Conservation (phyloP, 805 yeast species). For the Teunomyces atbi region DNA sequence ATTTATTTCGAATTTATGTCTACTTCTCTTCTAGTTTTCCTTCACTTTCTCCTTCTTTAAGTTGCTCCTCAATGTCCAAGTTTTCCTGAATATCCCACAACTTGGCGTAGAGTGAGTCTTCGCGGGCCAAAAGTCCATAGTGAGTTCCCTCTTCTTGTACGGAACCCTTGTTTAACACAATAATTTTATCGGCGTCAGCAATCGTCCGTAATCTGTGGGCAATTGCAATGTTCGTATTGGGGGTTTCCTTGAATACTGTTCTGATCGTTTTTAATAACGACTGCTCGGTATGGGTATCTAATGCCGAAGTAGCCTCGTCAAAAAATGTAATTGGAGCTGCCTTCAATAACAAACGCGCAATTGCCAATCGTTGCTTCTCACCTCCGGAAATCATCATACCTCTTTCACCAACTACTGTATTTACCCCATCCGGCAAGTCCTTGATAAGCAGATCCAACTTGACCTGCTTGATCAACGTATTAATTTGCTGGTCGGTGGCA, state of each 20-base stretch:
- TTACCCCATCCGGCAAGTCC: conserved; percentile 78
- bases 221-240: conserved; percentile 80
- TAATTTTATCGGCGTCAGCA: conserved; percentile 91
- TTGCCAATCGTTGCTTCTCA: conserved; percentile 93
- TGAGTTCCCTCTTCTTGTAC: conserved; percentile 92
- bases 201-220: conserved; percentile 94
- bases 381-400: conserved; percentile 99
- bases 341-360: conserved; percentile 85
- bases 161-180: conserved; percentile 73
- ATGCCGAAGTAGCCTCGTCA: conserved; percentile 95
- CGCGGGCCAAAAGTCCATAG: conserved; percentile 50
- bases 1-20: neutral
- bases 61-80: conserved; percentile 32
- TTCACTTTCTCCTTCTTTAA: conserved; percentile 3
- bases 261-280: conserved; percentile 73
- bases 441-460: conserved; percentile 60
- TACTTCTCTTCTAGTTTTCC: neutral
- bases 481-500: conserved; percentile 72
- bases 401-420: conserved; percentile 91
- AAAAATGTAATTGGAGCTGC: conserved; percentile 87
- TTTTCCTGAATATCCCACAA: conserved; percentile 94
- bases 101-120: conserved; percentile 66
- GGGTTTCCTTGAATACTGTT: conserved; percentile 50
- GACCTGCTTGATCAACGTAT: conserved; percentile 63
- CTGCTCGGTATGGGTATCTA: conserved; percentile 96